Evolutionary conservation across 2,329 filamentous ascomycete genomes (phyloP), one percentile per base, ranked within the genome.

Genomic region (Fusarium gaditjirri): DNA sequence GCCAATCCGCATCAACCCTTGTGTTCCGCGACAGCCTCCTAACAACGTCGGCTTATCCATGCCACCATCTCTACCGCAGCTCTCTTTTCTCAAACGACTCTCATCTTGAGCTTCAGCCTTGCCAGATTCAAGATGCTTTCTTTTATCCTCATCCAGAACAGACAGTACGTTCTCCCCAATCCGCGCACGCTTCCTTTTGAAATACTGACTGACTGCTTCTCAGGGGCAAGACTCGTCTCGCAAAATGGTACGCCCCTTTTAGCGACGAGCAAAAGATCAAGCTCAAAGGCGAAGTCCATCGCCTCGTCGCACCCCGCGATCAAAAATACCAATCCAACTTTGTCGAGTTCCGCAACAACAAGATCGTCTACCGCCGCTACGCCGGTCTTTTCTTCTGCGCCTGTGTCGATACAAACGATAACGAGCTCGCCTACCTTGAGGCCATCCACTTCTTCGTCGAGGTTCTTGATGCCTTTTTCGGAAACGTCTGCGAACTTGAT

Each of bases 271-370:
- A 99, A 83, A 99, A 99, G 87, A 94, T 99, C 83, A 98, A 97
- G 85, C 88, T 99, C 78, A 99, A 99, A 84, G 96, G 96, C 88
- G 96, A 99, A 86, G 93, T 98, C 78, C 96, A 99, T 87, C 95
- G 96, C 71, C 94, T 99, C 76, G 95, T 99, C 69, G 96, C 96
- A 1, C 96, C 96, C 11, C 93, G 96, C 80, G 96, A 99, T 84
- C 96, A 99, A 81, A 99, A 99, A 82, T 97, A 99, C 87, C 96
- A 99, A 83, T 97, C 94, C 84, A 99, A 99, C 86, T 99, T 99
- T 80, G 96, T 99, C 87, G 96, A 99, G 84, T 92, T 93, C 85
- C 93, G 94, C 75, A 93, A 94, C 84, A 94, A 95, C 81, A 98
- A 98, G 86, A 93, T 99, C 77, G 94, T 99, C 59, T 99, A 99